These are phyloP conservation scores for Trichoderma orchidacearum DNA, from an alignment of 495 filamentous ascomycete species.

Conservation along the genomic window DNA sequence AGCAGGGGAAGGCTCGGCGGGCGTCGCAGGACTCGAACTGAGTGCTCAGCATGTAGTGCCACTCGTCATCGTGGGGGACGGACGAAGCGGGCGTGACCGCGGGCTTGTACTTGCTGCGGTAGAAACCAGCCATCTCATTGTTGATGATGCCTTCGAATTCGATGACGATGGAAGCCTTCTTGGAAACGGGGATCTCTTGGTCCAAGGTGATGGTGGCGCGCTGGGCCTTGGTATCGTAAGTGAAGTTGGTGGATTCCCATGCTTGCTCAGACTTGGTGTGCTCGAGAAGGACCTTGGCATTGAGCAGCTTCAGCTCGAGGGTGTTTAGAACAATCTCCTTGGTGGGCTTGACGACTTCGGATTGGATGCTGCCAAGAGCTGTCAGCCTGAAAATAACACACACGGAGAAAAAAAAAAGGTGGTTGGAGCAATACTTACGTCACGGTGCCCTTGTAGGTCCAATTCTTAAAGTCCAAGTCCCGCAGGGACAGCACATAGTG, in stretches of 20 bases:
- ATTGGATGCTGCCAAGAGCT: constrained; percentile 22
- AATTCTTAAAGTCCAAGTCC: constrained; percentile 62
- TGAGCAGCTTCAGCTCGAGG: constrained; percentile 46
- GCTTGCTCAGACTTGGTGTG: constrained; percentile 31
- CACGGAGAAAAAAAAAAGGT: constrained; percentile 1
- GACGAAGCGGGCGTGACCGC: constrained; percentile 49
- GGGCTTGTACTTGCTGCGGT: constrained; percentile 88
- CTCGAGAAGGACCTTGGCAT: constrained; percentile 31
- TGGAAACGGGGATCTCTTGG: constrained; percentile 45
- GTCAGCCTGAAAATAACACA: background rate
- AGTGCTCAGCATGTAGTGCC: constrained; percentile 88
- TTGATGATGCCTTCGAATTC: constrained; percentile 81
- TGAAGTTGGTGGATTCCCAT: constrained; percentile 49
- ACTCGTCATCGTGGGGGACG: constrained; percentile 64
- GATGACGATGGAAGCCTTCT: constrained; percentile 52
- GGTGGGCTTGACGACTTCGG: constrained; percentile 46
- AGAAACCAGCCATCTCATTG: constrained; percentile 92
- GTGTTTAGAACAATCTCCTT: constrained; percentile 67
- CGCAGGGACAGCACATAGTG: constrained; percentile 77
- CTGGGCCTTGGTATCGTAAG: constrained; percentile 69
- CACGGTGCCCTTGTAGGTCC: constrained; percentile 73
- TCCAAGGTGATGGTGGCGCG: constrained; percentile 61
- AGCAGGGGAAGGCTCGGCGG: constrained; percentile 87
- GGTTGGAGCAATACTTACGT: constrained; percentile 33
- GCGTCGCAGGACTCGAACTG: constrained; percentile 97